Conservation (phyloP, 305 asterid species). For the Salvia sclarea region DNA sequence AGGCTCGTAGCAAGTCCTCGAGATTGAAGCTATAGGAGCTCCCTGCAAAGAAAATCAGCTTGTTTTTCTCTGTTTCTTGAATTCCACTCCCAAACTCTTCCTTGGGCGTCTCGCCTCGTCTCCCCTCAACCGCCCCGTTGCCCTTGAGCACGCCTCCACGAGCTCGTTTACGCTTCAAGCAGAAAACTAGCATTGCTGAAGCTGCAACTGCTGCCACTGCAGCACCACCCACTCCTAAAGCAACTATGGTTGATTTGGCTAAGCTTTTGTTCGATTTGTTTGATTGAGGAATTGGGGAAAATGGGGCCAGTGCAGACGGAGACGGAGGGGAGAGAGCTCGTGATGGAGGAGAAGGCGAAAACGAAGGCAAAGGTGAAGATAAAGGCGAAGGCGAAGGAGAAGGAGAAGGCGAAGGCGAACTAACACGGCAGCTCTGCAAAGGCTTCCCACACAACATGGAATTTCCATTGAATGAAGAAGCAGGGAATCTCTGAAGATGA, state of each 20-base stretch:
- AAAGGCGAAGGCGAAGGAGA: conserved; percentile 30
- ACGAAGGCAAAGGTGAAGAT: conserved; percentile 25
- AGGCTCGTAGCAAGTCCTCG: conserved; percentile 76
- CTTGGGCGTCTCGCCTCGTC: conserved; percentile 40
- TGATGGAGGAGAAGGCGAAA: conserved; percentile 34
- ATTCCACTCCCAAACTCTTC: conserved; percentile 65
- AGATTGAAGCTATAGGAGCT: conserved; percentile 58
- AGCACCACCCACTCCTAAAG: conserved; percentile 52
- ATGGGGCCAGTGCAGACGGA: conserved; percentile 38
- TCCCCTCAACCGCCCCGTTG: conserved; percentile 31
- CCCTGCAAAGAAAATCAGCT: conserved; percentile 59
- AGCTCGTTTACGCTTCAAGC: conserved; percentile 41
- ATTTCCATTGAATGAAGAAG: conserved; percentile 70
- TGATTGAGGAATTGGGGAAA: conserved; percentile 35
- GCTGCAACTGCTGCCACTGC: conserved; percentile 38
- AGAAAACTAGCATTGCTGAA: conserved; percentile 35
- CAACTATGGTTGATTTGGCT: conserved; percentile 45
- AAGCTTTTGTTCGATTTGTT: conserved; percentile 41
- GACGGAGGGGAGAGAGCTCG: conserved; percentile 34
- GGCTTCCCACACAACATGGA: conserved; percentile 68
- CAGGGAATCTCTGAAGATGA: conserved; percentile 54
- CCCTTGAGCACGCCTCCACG: conserved; percentile 36
- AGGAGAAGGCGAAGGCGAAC: conserved; percentile 40
- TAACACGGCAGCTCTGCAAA: conserved; percentile 43
- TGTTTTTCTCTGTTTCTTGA: conserved; percentile 62